phyloP scores from a whole-genome alignment of 208 protist species.

The Pavlovales sp. region DNA sequence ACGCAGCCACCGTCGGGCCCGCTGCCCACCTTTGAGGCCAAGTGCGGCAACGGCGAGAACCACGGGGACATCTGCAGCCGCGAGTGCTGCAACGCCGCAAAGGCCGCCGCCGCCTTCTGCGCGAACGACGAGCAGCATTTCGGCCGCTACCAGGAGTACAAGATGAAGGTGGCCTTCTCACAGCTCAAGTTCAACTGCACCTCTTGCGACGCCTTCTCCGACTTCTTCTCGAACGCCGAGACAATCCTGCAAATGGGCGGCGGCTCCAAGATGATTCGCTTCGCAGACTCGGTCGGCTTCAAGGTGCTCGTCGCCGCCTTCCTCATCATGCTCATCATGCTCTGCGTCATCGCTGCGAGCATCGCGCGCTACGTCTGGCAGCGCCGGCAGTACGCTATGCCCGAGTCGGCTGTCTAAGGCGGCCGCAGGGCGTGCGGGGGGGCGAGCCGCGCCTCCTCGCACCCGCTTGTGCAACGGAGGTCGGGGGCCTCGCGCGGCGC shows the following conservation, averaged over 20 bases:
- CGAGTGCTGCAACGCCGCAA: neutral
- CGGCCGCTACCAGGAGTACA: neutral
- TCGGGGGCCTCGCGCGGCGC: too few species aligned
- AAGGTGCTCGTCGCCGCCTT: constrained; percentile 3
- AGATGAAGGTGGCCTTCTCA: neutral
- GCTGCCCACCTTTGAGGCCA: neutral
- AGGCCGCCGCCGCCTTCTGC: neutral
- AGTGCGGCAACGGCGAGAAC: neutral
- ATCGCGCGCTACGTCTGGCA: neutral
- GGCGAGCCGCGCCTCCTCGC: too few species aligned
- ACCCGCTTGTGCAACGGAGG: too few species aligned
- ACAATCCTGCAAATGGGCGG: neutral
- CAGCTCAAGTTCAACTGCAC: constrained; percentile 13
- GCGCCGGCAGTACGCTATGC: neutral
- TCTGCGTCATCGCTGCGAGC: neutral
- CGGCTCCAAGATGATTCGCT: neutral
- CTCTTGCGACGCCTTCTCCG: neutral
- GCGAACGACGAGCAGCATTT: neutral
- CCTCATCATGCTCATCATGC: neutral
- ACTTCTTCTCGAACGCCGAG: neutral
- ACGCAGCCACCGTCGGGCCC: neutral
- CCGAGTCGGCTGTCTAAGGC: neutral
- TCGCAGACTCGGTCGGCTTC: neutral
- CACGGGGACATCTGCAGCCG: neutral
- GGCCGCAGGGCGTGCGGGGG: too few species aligned